A percentile compares a stretch with the other conserved stretches of the same genome.
These are phyloP conservation scores for Mortierella claussenii DNA, from an alignment of 192 early-diverging fungal genomes.

Conservation along the genomic window DNA sequence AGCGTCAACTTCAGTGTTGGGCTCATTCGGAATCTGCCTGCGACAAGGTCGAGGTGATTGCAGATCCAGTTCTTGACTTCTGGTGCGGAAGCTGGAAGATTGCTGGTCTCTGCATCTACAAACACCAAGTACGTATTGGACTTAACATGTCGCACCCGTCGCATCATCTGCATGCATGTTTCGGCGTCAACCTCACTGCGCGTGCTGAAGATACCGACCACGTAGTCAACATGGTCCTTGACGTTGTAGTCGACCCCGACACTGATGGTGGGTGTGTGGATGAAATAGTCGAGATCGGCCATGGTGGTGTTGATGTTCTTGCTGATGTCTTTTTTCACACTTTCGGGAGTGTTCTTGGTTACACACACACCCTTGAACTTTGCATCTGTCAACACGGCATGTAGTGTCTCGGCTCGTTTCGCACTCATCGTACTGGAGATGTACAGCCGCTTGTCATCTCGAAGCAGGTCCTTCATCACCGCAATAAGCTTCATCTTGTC, in stretches of 20 bases:
- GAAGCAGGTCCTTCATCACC: not conserved
- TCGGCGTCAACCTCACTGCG: slow-evolving; percentile 12
- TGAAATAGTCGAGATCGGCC: slow-evolving; percentile 15
- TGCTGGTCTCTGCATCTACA: slow-evolving; percentile 3
- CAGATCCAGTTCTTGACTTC: slow-evolving; percentile 7
- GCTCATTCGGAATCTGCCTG: not conserved
- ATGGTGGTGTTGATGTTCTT: slow-evolving; percentile 13
- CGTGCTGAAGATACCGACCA: slow-evolving; percentile 16
- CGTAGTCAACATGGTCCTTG: slow-evolving; percentile 4
- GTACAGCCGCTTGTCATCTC: not conserved
- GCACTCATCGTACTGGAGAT: slow-evolving; percentile 13
- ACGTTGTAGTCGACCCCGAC: slow-evolving; percentile 17
- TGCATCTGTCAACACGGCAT: not conserved
- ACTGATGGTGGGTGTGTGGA: slow-evolving; percentile 20
- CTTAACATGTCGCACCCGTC: slow-evolving; percentile 15
- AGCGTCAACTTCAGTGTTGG: not conserved
- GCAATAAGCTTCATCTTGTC: not conserved
- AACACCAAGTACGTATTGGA: slow-evolving; percentile 3
- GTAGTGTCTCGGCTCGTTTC: not conserved
- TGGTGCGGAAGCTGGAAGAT: slow-evolving; percentile 4
- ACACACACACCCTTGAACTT: slow-evolving; percentile 1
- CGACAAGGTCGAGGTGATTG: slow-evolving; percentile 1
- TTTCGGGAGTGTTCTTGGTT: slow-evolving; percentile 2
- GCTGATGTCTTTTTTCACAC: not conserved
- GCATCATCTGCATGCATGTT: slow-evolving; percentile 20